Conservation (phyloP, 192 early-diverging fungal species). For the Mortierella antarctica region DNA sequence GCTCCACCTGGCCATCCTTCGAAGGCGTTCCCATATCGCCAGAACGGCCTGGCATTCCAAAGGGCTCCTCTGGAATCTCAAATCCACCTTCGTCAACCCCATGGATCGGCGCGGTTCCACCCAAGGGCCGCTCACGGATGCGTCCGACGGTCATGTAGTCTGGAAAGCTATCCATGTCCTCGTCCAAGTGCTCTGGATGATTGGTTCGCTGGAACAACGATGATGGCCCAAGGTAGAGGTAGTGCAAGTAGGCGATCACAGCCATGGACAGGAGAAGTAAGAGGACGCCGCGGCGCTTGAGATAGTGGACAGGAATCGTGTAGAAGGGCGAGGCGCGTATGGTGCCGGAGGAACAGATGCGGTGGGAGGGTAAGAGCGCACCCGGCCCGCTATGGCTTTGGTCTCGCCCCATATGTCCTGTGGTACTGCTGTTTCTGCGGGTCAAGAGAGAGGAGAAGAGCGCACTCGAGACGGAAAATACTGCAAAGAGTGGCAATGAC, state of each 20-base stretch:
- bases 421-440: too few relatives aligned
- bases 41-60: neutral
- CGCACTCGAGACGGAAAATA: neutral
- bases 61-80: constrained; percentile 20
- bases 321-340: constrained; percentile 16
- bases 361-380: constrained; percentile 16
- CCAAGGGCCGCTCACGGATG: constrained; percentile 19
- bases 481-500: neutral
- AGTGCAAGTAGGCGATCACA: constrained; percentile 17
- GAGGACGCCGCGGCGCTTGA: constrained; percentile 22
- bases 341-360: neutral
- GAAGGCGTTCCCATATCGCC: neutral
- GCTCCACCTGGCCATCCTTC: neutral
- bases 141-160: neutral
- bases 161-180: neutral
- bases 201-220: neutral
- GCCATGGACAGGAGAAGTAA: constrained; percentile 26
- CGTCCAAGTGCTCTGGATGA: neutral
- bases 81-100: constrained; percentile 34
- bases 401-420: neutral
- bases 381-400: neutral
- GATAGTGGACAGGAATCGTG: constrained; percentile 17
- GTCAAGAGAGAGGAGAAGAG: neutral
- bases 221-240: constrained; percentile 7
- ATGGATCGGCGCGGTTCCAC: constrained; percentile 24